Evolutionary conservation across 2,329 filamentous ascomycete species (phyloP), one percentile per base, ranked within the genome.

Genomic region (Clonostachys solani): DNA sequence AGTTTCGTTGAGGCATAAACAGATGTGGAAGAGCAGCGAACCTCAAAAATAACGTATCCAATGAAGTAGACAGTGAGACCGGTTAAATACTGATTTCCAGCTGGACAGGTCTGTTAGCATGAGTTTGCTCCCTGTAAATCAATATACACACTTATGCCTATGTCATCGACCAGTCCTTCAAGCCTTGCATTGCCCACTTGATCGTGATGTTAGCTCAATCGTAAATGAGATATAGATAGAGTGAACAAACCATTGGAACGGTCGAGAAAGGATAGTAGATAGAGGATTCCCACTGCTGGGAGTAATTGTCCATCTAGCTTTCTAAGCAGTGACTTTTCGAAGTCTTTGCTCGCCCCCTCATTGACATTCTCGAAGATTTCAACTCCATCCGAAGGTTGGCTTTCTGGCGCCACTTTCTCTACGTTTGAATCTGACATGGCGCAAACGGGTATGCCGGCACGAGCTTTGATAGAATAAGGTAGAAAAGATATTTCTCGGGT

Each of bases 41-140:
- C 80, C 59, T 92, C 88, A 52, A 89, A 89, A 17, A 86, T 72
- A 3, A 85, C 75, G 60, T 94, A 94, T 2, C 84, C 63, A 52
- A 92, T 80, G 72, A 92, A 94, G 72, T 94, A 94, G 50, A 90
- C 79, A 5, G 74, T 75, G 5, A 86, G 72, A 43, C 81, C 77
- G 56, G 80, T 74, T 63, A 91, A 91, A 66, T 91, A 94, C 59
- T 90, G 77, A 47, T 80, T 74, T 29, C 51, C 83, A 83, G 19
- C 77, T 78, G 17, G 82, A 77, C 85, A 29, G 57, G 60, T 2
- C 9, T 33, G 2, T 18, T 47, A 50, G 38, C 57, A 65, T 37
- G 9, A 15, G 54, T 58, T 56, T 59, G 61, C 56, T 43, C 62
- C 9, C 18, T 3, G 12, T 10, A 13, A 19, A 13, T 54, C 63